phyloP scores from a whole-genome alignment of 2,329 filamentous ascomycete genomes.

The Podosphaera fusca region DNA sequence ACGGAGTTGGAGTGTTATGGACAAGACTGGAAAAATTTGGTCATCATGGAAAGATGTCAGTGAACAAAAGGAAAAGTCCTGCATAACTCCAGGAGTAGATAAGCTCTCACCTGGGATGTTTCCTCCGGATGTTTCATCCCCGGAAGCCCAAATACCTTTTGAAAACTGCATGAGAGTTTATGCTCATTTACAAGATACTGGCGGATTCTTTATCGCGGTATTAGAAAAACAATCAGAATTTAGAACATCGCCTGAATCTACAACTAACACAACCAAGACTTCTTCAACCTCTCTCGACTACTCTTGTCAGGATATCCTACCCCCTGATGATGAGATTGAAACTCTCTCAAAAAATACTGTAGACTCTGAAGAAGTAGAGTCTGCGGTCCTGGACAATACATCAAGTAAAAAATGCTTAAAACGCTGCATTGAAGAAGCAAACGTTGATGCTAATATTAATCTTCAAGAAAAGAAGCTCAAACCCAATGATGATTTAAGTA shows the following conservation, averaged over 20 bases:
- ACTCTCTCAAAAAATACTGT: constrained; percentile 14
- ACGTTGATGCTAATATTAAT: constrained; percentile 6
- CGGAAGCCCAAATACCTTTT: constrained; percentile 42
- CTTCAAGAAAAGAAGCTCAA: constrained; percentile 24
- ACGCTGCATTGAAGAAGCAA: constrained; percentile 6
- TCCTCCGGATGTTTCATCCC: constrained; percentile 32
- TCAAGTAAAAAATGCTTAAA: constrained; percentile 12
- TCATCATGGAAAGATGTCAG: constrained; percentile 45
- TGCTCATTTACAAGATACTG: constrained; percentile 85
- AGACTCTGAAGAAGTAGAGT: constrained; percentile 7
- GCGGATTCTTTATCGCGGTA: constrained; percentile 92
- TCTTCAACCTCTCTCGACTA: constrained; percentile 10
- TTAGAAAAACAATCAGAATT: constrained; percentile 81
- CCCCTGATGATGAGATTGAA: constrained; percentile 11
- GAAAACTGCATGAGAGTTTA: constrained; percentile 88
- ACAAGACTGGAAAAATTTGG: constrained; percentile 62
- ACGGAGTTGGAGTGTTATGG: constrained; percentile 73
- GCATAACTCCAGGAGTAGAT: constrained; percentile 35
- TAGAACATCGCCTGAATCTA: constrained; percentile 47
- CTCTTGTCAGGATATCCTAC: constrained; percentile 21
- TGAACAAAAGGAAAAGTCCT: constrained; percentile 26
- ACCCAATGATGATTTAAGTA: constrained; percentile 17
- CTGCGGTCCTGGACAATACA: not conserved
- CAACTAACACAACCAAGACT: constrained; percentile 22
- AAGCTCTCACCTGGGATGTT: constrained; percentile 70